Conservation (phyloP, 2,329 filamentous ascomycete genomes). For the Plectosphaerella cucumerina region DNA sequence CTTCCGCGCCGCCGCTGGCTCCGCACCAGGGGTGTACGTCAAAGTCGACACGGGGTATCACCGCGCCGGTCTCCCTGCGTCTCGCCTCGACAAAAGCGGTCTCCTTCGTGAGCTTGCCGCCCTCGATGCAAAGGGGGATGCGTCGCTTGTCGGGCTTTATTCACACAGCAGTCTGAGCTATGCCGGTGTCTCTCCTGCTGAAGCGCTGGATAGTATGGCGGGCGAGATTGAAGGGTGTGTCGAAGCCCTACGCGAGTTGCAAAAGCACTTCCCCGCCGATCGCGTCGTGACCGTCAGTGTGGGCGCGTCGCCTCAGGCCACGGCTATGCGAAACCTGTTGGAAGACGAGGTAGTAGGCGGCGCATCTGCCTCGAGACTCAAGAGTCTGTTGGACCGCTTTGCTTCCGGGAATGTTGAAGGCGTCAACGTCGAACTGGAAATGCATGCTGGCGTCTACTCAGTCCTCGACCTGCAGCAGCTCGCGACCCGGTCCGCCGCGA, state of each 20-base stretch:
- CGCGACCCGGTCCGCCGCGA: conserved; percentile 42
- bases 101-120: conserved; percentile 31
- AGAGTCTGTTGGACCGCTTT: not conserved
- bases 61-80: conserved; percentile 51
- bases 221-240: conserved; percentile 25
- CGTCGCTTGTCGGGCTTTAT: conserved; percentile 19
- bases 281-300: conserved; percentile 23
- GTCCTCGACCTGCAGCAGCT: conserved; percentile 62
- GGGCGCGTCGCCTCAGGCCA: conserved; percentile 27
- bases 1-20: conserved; percentile 23
- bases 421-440: conserved; percentile 34
- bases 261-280: conserved; percentile 5
- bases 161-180: conserved; percentile 30
- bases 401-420: no score
- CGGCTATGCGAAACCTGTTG: conserved; percentile 19
- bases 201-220: conserved; percentile 24
- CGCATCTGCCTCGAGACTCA: not conserved
- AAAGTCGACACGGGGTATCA: conserved; percentile 64
- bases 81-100: conserved; percentile 30
- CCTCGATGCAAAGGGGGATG: conserved; percentile 13
- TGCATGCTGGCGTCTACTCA: conserved; percentile 64
- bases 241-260: conserved; percentile 13
- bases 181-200: conserved; percentile 15
- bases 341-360: not conserved
- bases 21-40: conserved; percentile 41